Conservation (phyloP, 1,284 basidiomycete species). For the Serendipita sp. region DNA sequence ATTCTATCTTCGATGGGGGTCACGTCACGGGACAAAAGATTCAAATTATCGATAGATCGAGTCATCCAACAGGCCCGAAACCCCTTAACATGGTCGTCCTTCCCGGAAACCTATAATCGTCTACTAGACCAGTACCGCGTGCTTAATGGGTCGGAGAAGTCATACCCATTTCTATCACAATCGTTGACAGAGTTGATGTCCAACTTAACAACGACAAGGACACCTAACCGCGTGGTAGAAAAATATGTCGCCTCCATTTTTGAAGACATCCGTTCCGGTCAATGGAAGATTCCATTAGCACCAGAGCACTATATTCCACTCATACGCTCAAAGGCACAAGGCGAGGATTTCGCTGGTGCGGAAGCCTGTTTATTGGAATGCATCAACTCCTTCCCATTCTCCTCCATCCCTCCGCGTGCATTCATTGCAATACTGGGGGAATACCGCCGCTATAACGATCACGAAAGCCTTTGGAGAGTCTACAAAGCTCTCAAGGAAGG, state of each 20-base stretch:
- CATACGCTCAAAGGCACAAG: not conserved
- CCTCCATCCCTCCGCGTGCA: not conserved
- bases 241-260: conserved; percentile 2
- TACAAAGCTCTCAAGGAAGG: not conserved
- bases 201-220: not conserved
- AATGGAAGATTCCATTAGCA: not conserved
- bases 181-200: not conserved
- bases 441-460: conserved; percentile 1
- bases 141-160: not conserved
- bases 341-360: not conserved
- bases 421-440: conserved; percentile 3
- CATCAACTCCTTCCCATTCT: not conserved
- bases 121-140: not conserved
- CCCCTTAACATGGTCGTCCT: not conserved
- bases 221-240: not conserved
- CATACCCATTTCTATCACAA: not conserved
- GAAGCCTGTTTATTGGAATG: not conserved
- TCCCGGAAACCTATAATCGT: not conserved
- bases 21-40: not conserved
- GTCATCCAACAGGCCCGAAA: not conserved
- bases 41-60: not conserved
- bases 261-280: not conserved
- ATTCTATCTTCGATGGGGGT: not conserved
- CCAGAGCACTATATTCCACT: not conserved
- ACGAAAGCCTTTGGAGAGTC: not conserved